A percentile compares a stretch with the other conserved stretches of the same genome.
phyloP scores from a whole-genome alignment of 1,139 yeast genomes.

The Ogataea hybrid region DNA sequence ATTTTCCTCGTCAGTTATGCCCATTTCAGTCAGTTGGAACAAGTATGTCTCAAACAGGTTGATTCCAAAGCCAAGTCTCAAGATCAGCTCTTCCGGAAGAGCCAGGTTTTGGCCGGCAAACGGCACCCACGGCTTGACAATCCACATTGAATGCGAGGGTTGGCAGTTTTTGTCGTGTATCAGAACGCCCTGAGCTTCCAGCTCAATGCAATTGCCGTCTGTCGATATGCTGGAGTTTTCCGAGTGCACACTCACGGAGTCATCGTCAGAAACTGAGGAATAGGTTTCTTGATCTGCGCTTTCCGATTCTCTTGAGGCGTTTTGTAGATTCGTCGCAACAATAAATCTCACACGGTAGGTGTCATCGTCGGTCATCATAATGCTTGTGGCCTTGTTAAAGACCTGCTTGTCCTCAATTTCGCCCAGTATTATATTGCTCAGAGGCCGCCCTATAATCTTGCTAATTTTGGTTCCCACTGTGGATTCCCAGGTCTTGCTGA shows the following conservation, averaged over 20 bases:
- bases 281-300: not conserved
- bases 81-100: constrained; percentile 64
- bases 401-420: constrained; percentile 60
- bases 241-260: constrained; percentile 29
- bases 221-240: constrained; percentile 29
- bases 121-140: constrained; percentile 73
- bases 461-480: constrained; percentile 65
- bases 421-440: constrained; percentile 67
- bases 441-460: constrained; percentile 56
- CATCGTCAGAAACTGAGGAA: constrained; percentile 19
- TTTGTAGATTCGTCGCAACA: constrained; percentile 47
- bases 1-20: constrained; percentile 57
- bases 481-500: constrained; percentile 74
- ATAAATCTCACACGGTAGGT: constrained; percentile 76
- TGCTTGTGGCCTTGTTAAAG: constrained; percentile 65
- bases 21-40: constrained; percentile 56
- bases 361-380: constrained; percentile 71
- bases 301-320: constrained; percentile 1
- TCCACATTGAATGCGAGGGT: constrained; percentile 94
- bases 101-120: constrained; percentile 58
- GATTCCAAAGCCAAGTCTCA: constrained; percentile 84
- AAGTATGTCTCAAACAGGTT: constrained; percentile 79
- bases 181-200: constrained; percentile 95
- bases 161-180: constrained; percentile 61
- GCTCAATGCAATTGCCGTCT: constrained; percentile 61